These are phyloP conservation scores for Rhododendron kiyosumense DNA, from an alignment of 148 eudicot genomes.

Conservation along the genomic window DNA sequence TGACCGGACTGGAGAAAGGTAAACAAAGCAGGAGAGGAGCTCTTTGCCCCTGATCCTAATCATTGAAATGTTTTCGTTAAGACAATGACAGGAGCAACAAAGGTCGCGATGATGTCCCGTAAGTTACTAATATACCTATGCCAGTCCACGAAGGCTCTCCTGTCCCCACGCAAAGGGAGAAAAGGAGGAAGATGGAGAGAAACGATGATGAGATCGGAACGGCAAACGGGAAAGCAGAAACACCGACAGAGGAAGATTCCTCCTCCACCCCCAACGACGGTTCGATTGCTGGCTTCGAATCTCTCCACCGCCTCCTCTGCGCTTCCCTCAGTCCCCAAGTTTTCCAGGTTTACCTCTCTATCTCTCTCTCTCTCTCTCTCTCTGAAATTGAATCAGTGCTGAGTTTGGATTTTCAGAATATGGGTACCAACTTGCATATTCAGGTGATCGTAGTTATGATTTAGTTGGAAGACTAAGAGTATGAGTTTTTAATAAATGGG, in stretches of 20 bases:
- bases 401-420: not conserved
- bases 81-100: not conserved
- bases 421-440: not conserved
- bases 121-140: not conserved
- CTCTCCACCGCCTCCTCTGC: slow-evolving; percentile 70
- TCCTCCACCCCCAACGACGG: slow-evolving; percentile 26
- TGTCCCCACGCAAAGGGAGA: not conserved
- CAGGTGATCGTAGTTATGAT: not conserved
- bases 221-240: slow-evolving; percentile 19
- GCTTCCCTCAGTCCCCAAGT: slow-evolving; percentile 55
- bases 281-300: slow-evolving; percentile 75
- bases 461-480: not conserved
- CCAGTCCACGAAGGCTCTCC: not conserved
- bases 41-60: too few species aligned
- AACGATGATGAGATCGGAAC: slow-evolving; percentile 15
- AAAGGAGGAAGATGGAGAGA: slow-evolving; percentile 16
- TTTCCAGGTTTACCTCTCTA: slow-evolving; percentile 41
- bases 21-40: too few species aligned
- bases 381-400: not conserved
- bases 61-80: too few species aligned
- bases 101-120: not conserved
- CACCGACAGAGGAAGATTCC: not conserved
- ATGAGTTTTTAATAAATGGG: not conserved
- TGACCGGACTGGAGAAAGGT: too few species aligned
- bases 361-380: not conserved